These are phyloP conservation scores for Halenospora varia DNA, from an alignment of 495 filamentous ascomycete genomes.

Conservation along the genomic window DNA sequence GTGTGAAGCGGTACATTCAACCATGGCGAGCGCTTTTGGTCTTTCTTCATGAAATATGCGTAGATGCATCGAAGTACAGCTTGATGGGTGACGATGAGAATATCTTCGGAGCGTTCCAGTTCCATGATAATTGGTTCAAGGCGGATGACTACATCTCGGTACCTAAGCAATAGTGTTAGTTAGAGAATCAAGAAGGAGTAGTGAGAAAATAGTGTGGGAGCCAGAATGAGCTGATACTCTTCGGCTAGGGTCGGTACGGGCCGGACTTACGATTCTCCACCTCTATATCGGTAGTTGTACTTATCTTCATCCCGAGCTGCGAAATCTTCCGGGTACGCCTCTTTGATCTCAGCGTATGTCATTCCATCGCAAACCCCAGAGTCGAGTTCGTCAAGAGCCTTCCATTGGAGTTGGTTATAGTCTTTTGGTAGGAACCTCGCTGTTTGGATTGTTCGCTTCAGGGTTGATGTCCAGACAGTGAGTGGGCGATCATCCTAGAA, in stretches of 20 bases:
- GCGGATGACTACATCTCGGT: conserved; percentile 95
- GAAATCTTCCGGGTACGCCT: conserved; percentile 91
- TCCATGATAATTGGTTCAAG: conserved; percentile 99
- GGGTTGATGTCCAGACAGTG: conserved; percentile 95
- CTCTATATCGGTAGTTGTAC: conserved; percentile 97
- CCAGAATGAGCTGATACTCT: too few relatives aligned
- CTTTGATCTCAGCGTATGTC: conserved; percentile 88
- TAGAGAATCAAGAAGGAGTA: neutral
- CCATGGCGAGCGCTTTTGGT: conserved; percentile 92
- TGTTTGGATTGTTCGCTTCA: conserved; percentile 88
- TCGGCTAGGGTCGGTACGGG: too few relatives aligned
- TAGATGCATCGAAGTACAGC: conserved; percentile 96
- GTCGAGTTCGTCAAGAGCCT: conserved; percentile 95
- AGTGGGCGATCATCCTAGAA: conserved; percentile 60
- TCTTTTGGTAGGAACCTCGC: conserved; percentile 71
- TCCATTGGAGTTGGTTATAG: conserved; percentile 95
- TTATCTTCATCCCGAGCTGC: conserved; percentile 93
- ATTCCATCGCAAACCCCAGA: conserved; percentile 94
- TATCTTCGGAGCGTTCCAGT: conserved; percentile 89
- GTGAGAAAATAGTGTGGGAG: neutral
- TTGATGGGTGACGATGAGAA: conserved; percentile 97
- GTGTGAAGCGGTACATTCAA: conserved; percentile 93
- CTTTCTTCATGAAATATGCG: conserved; percentile 96
- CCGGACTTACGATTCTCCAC: conserved; percentile 74
- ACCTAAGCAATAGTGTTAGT: conserved; percentile 31